Evolutionary conservation across 768 basidiomycete genomes (phyloP), one percentile per base, ranked within the genome.

Genomic region (Suillus variegatus): DNA sequence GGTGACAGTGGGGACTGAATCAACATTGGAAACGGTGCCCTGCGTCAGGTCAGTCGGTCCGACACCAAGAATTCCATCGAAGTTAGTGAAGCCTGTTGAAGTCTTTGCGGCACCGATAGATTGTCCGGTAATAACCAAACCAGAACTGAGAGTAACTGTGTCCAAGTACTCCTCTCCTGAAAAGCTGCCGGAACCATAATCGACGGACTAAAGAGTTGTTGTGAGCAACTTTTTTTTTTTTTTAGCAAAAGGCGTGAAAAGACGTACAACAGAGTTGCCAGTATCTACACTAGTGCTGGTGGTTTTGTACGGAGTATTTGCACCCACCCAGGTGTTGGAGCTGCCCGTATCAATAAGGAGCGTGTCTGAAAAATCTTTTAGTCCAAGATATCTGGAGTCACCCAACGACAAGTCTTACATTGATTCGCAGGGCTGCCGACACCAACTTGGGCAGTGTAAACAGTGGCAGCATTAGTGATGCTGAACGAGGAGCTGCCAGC

Each of bases 11-110:
- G 74, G 72, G 46, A 78, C 58, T 10, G 18, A 12, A 36, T 35
- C 55, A 20, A 32, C 35, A 25, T 51, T 41, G 13, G 22, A 40
- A 10, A 74, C 47, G 36, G 66, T 70, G 64, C 73, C 76, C 12
- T 65, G 44, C 6, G 79, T 79, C n/a, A 80, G 67, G 55, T 70
- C 73, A 4, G 62, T 63, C 13, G 79, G 79, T 13, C 78, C 71
- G 58, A 62, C 56, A 73, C 80, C 69, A 16, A 83, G 74, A 60
- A 82, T 73, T 16, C 82, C 82, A 62, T 82, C 81, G 9, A 80
- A 67, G 8, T 70, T 74, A 6, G 55, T 46, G 56, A 79, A 74
- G 12, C 77, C 78, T 2, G 6, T 57, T 46, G 56, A 79, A 73
- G 12, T 77, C 78, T 2, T 12, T 1, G 82, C 81, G 52, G 75